A percentile compares a stretch with the other conserved stretches of the same genome.
Conservation (phyloP, 306 rosid species). For the Corylus heterophylla region DNA sequence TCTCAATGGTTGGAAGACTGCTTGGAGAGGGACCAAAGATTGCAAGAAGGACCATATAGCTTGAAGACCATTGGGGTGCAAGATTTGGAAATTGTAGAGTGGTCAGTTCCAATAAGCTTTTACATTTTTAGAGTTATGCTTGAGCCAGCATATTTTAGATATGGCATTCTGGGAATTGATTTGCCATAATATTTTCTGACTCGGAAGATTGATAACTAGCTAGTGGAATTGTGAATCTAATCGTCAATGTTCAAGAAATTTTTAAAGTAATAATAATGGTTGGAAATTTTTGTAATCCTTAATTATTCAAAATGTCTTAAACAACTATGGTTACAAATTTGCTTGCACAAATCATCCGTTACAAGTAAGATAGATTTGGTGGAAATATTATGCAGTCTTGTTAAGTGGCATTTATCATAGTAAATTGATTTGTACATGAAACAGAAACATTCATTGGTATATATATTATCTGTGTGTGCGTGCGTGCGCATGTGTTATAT, state of each 20-base stretch:
- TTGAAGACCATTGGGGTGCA: constrained; percentile 55
- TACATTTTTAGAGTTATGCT: background rate
- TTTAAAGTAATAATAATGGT: too few relatives aligned
- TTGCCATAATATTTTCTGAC: background rate
- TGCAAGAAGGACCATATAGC: constrained; percentile 75
- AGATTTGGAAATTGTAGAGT: constrained; percentile 42
- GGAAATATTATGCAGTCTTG: too few relatives aligned
- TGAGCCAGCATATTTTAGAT: background rate
- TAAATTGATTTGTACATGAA: too few relatives aligned
- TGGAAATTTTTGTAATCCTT: too few relatives aligned
- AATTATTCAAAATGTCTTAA: too few relatives aligned
- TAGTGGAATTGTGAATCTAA: background rate
- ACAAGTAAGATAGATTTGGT: too few relatives aligned
- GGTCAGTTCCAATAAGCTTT: constrained; percentile 50
- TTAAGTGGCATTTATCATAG: too few relatives aligned
- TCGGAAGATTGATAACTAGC: background rate
- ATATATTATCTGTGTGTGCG: too few relatives aligned
- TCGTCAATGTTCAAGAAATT: background rate
- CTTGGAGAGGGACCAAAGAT: constrained; percentile 48
- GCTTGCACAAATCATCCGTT: too few relatives aligned
- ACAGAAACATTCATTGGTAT: too few relatives aligned
- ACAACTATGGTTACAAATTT: too few relatives aligned
- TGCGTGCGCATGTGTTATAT: too few relatives aligned
- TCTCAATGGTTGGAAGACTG: constrained; percentile 90
- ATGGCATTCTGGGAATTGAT: background rate